Evolutionary conservation across 805 yeast genomes (phyloP).

Genomic region (Teunomyces cretensis): DNA sequence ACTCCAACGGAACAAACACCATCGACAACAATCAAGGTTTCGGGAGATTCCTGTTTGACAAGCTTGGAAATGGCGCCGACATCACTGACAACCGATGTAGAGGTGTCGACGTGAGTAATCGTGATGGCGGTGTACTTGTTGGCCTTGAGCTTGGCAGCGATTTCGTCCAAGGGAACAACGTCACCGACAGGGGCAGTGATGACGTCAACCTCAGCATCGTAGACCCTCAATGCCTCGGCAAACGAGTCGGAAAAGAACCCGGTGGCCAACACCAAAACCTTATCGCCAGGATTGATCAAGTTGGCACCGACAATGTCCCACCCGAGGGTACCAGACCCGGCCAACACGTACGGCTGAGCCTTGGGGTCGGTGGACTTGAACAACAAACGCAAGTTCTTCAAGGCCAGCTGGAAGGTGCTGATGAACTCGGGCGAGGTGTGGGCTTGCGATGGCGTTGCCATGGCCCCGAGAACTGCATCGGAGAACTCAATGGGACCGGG

Average conservation of each 20-base stretch:
- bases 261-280: conserved; percentile 79
- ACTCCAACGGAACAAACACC: conserved; percentile 95
- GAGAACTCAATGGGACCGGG: conserved; percentile 90
- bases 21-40: conserved; percentile 81
- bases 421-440: conserved; percentile 88
- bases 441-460: conserved; percentile 82
- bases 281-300: conserved; percentile 61
- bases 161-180: conserved; percentile 53
- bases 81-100: conserved; percentile 86
- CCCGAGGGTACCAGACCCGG: conserved; percentile 94
- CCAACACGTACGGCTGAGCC: conserved; percentile 79
- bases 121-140: conserved; percentile 68
- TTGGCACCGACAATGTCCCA: conserved; percentile 91
- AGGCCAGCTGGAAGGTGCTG: conserved; percentile 64
- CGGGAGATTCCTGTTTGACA: conserved; percentile 70
- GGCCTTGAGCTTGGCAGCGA: conserved; percentile 54
- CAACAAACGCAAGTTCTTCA: conserved; percentile 66
- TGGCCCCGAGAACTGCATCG: conserved; percentile 73
- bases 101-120: conserved; percentile 94
- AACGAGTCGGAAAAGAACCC: conserved; percentile 87
- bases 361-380: conserved; percentile 65
- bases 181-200: conserved; percentile 74
- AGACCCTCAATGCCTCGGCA: conserved; percentile 69
- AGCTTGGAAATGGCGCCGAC: conserved; percentile 60
- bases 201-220: conserved; percentile 75